Conservation (phyloP, 2,329 filamentous ascomycete genomes). For the Trichoderma sp. region DNA sequence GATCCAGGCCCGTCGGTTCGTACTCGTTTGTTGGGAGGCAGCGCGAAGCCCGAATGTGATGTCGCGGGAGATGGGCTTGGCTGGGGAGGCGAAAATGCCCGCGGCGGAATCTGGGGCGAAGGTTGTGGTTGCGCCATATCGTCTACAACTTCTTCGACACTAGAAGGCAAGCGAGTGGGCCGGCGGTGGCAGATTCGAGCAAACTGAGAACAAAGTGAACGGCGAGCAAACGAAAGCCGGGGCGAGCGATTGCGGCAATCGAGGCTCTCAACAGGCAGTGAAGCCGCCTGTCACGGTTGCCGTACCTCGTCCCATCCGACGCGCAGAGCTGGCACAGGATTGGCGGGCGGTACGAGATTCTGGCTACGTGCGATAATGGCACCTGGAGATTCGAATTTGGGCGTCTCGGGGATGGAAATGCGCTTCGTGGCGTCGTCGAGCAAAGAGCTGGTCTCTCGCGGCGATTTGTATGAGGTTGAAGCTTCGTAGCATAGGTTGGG, state of each 20-base stretch:
- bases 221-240: slow-evolving; percentile 18
- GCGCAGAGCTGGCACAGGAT: slow-evolving; percentile 24
- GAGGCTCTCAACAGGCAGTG: slow-evolving; percentile 45
- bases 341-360: neutral
- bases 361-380: neutral
- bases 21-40: slow-evolving; percentile 68
- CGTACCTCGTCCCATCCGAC: slow-evolving; percentile 49
- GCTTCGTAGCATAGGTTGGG: slow-evolving; percentile 31
- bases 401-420: slow-evolving; percentile 15
- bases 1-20: slow-evolving; percentile 62
- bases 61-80: slow-evolving; percentile 60
- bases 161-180: neutral
- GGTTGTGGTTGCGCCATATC: slow-evolving; percentile 60
- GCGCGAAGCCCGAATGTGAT: slow-evolving; percentile 51
- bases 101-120: slow-evolving; percentile 51
- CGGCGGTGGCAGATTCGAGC: neutral
- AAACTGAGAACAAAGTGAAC: neutral
- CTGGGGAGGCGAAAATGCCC: slow-evolving; percentile 62
- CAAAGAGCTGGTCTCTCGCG: slow-evolving; percentile 14
- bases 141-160: neutral
- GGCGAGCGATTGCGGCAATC: slow-evolving; percentile 8
- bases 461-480: slow-evolving; percentile 31
- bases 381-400: neutral
- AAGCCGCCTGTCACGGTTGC: slow-evolving; percentile 52
- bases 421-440: slow-evolving; percentile 26